Evolutionary conservation across 345 rosid species (phyloP).

Genomic region (Corchorus capsularis): DNA sequence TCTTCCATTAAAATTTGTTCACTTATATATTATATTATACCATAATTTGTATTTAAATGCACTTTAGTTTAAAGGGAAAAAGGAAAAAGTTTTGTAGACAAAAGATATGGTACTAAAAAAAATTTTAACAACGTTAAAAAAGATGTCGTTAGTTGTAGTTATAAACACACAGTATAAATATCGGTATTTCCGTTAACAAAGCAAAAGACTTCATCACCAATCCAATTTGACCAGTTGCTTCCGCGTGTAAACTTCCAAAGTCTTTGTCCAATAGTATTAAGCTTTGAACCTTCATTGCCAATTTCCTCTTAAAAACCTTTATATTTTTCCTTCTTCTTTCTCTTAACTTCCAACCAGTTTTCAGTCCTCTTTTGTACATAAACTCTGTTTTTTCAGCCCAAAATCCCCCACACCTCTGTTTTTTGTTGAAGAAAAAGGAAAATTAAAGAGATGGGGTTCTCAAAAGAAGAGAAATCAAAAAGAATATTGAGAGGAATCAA

Average conservation of each 20-base stretch:
- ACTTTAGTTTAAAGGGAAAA: not conserved
- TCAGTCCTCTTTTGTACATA: conserved; percentile 10
- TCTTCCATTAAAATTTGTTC: too few relatives aligned
- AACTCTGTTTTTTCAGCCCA: not conserved
- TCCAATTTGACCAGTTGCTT: conserved; percentile 6
- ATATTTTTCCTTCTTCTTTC: not conserved
- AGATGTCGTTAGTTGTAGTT: conserved; percentile 6
- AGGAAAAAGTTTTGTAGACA: not conserved
- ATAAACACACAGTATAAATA: not conserved
- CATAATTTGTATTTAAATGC: not conserved
- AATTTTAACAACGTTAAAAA: not conserved
- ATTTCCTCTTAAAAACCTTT: not conserved
- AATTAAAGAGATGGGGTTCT: conserved; percentile 51
- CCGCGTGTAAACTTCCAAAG: conserved; percentile 17
- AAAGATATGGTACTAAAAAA: too few relatives aligned
- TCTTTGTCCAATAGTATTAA: conserved; percentile 16
- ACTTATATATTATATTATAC: not conserved
- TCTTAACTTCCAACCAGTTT: not conserved
- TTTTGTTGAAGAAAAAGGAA: too few relatives aligned
- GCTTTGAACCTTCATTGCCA: conserved; percentile 1
- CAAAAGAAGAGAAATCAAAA: conserved; percentile 62
- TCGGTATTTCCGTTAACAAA: conserved; percentile 13
- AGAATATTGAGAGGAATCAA: conserved; percentile 58
- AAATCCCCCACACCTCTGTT: too few relatives aligned
- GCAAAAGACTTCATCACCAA: not conserved